Conservation (phyloP, 2,329 filamentous ascomycete genomes). For the Microsporum canis region DNA sequence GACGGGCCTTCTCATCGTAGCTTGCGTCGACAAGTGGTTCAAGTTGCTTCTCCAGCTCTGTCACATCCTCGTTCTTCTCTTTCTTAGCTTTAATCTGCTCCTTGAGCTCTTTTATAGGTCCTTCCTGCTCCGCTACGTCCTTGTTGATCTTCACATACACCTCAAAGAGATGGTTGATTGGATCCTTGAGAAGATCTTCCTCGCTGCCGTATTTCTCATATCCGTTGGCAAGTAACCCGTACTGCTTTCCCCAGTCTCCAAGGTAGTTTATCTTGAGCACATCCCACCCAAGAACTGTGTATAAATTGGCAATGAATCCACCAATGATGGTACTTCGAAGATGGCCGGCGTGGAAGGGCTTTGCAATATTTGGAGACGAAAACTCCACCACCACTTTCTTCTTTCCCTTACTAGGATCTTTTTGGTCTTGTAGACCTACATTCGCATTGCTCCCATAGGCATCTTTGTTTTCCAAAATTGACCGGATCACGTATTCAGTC, state of each 20-base stretch:
- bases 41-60: conserved; percentile 40
- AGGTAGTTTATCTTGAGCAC: conserved; percentile 56
- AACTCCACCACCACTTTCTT: conserved; percentile 55
- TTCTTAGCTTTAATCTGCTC: conserved; percentile 39
- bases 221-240: conserved; percentile 51
- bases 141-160: conserved; percentile 55
- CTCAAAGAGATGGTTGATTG: conserved; percentile 54
- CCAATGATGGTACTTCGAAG: conserved; percentile 57
- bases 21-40: conserved; percentile 40
- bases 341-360: conserved; percentile 56
- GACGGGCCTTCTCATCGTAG: conserved; percentile 49
- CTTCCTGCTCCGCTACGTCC: conserved; percentile 46
- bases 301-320: conserved; percentile 52
- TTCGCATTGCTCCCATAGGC: conserved; percentile 51
- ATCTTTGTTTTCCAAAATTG: conserved; percentile 46
- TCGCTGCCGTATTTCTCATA: conserved; percentile 52
- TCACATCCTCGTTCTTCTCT: conserved; percentile 39
- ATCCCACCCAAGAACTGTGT: conserved; percentile 51
- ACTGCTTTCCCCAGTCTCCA: conserved; percentile 59
- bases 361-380: conserved; percentile 56
- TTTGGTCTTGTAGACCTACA: conserved; percentile 48
- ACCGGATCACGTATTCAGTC: conserved; percentile 46
- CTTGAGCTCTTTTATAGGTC: conserved; percentile 44
- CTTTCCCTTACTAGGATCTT: conserved; percentile 43
- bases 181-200: conserved; percentile 48